A percentile compares a stretch with the other conserved stretches of the same genome.
Conservation (phyloP, 768 basidiomycete species). For the Kwoniella dejecticola region DNA sequence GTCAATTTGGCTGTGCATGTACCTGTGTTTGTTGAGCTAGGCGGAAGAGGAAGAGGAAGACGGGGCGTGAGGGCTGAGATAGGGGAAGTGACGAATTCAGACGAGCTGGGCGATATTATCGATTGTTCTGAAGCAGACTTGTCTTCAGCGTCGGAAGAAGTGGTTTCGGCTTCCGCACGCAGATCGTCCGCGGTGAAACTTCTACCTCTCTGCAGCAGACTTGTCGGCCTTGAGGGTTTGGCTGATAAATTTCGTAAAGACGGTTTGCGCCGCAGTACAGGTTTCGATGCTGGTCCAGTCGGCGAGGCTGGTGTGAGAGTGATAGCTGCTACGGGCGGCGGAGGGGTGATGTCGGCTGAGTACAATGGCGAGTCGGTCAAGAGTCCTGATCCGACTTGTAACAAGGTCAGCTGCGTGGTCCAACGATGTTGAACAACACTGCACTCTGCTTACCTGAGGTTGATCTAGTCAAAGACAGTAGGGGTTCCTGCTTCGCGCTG, state of each 20-base stretch:
- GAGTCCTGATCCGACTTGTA: constrained; percentile 13
- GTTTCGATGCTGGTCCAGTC: constrained; percentile 4
- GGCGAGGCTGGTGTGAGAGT: constrained; percentile 39
- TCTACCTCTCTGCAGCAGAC: constrained; percentile 44
- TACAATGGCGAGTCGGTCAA: neutral
- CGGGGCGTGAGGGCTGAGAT: neutral
- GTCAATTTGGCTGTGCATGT: constrained; percentile 24
- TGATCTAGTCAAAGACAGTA: constrained; percentile 19
- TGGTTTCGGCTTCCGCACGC: constrained; percentile 28
- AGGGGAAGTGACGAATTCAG: constrained; percentile 5
- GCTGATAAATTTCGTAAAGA: constrained; percentile 23
- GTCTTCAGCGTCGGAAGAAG: neutral
- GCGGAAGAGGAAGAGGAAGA: constrained; percentile 3
- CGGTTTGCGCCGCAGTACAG: constrained; percentile 17
- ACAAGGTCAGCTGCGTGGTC: neutral
- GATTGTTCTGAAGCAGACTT: neutral
- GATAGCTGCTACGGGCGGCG: constrained; percentile 22
- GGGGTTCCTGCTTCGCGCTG: constrained; percentile 36
- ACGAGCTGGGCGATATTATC: neutral
- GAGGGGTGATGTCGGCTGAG: constrained; percentile 4
- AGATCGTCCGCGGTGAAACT: constrained; percentile 52
- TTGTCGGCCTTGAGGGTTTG: constrained; percentile 25
- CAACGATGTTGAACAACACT: neutral
- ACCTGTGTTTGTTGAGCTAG: neutral
- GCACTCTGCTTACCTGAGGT: constrained; percentile 20